Conservation (phyloP, 2,329 filamentous ascomycete species). For the Diaporthe sp. region DNA sequence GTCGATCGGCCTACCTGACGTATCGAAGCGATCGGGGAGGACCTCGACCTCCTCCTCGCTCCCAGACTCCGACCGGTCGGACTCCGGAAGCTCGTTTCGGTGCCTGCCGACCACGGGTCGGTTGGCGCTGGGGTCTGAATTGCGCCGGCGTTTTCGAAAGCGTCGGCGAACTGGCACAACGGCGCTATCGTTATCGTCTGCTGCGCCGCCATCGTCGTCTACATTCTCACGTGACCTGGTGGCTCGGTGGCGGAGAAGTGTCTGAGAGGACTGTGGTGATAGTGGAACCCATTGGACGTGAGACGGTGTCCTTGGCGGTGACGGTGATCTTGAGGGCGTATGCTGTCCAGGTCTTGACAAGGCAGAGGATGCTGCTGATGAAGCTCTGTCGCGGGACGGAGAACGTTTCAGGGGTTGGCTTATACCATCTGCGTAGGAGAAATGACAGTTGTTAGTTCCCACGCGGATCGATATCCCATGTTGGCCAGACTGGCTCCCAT, state of each 20-base stretch:
- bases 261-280: constrained; percentile 62
- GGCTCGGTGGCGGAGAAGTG: constrained; percentile 56
- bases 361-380: constrained; percentile 22
- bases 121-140: constrained; percentile 52
- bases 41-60: constrained; percentile 56
- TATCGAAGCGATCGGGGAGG: constrained; percentile 62
- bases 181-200: constrained; percentile 25
- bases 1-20: constrained; percentile 56
- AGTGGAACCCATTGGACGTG: constrained; percentile 57
- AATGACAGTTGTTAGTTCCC: constrained; percentile 28
- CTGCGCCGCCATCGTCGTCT: not conserved
- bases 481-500: constrained; percentile 7
- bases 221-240: constrained; percentile 31
- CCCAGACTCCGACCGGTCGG: constrained; percentile 49
- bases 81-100: constrained; percentile 42
- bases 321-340: constrained; percentile 55
- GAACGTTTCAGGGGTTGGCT: constrained; percentile 11
- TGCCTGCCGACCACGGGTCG: constrained; percentile 45
- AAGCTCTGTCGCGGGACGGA: constrained; percentile 10
- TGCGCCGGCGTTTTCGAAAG: constrained; percentile 42
- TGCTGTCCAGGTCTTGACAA: not conserved
- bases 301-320: constrained; percentile 36
- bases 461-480: not conserved
- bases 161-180: constrained; percentile 15
- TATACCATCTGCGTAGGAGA: constrained; percentile 38